A percentile compares a stretch with the other conserved stretches of the same genome.
phyloP scores from a whole-genome alignment of 257 asterid species.

The Ilex asprella region DNA sequence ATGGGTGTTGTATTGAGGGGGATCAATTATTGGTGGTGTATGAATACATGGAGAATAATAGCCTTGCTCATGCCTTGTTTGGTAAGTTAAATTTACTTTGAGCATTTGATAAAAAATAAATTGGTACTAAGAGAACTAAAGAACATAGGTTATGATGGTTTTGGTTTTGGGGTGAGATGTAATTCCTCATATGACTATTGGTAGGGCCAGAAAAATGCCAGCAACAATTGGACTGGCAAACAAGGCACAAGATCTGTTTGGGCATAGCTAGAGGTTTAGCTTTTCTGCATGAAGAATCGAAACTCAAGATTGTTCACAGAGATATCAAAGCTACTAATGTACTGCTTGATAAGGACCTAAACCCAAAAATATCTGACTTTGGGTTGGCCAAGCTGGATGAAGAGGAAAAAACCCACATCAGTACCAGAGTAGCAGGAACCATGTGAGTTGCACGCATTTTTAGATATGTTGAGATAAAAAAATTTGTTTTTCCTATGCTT shows the following conservation, averaged over 20 bases:
- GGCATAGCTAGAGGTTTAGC: constrained; percentile 58
- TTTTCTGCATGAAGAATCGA: constrained; percentile 54
- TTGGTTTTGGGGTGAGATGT: background rate
- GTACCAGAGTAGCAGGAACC: constrained; percentile 58
- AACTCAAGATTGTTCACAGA: constrained; percentile 25
- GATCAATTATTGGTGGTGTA: constrained; percentile 40
- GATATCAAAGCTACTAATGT: too few relatives aligned
- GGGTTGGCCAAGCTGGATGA: constrained; percentile 59
- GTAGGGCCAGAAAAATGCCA: constrained; percentile 38
- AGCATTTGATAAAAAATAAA: too few relatives aligned
- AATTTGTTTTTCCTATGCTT: too few relatives aligned
- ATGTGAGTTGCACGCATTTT: constrained; percentile 28
- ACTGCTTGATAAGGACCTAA: too few relatives aligned
- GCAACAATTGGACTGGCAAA: constrained; percentile 41
- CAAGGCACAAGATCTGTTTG: constrained; percentile 42
- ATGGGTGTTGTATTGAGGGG: constrained; percentile 56
- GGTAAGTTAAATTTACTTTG: constrained; percentile 18
- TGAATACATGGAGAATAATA: constrained; percentile 16
- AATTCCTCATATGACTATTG: background rate
- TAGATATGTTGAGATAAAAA: constrained; percentile 25
- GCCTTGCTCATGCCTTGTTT: constrained; percentile 55
- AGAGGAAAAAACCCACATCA: constrained; percentile 54
- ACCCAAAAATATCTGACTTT: constrained; percentile 50
- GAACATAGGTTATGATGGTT: background rate
- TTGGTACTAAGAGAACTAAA: background rate